Base-by-base conservation (phyloP, 2,329 filamentous ascomycete genomes). In the Thielaviopsis cerberus region DNA sequence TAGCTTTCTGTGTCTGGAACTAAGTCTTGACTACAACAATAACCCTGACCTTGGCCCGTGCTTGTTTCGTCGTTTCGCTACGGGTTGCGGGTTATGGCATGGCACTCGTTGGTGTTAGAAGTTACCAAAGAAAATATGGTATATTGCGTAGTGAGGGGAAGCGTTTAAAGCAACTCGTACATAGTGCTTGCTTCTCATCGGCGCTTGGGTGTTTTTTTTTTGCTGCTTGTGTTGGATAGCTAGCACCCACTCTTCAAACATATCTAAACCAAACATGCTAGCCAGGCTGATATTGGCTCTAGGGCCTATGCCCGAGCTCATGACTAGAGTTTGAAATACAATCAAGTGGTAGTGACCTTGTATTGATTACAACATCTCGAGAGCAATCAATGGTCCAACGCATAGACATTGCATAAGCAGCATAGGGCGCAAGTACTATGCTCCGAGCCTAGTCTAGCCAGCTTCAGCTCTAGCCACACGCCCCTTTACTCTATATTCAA, bases 61-160 rank as follows among this genome's bases (percentile, higher is more conserved):
- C 54, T 41, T 57, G 55, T 60, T 57, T 57, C 41, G 51, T 54
- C 26, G 51, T 54, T 57, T 54, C 27, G 51, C 51, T 48, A 53
- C 51, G 27, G 34, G 34, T 53, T 57, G 34, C 25, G 48, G 25
- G 24, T 20, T 24, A 53, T 25, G 24, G 51, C n/a, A 48, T 48
- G 41, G 41, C 7, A 48, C n/a, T 48, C 41, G n/a, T 48, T 48
- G 20, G 41, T 48, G 41, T 48, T n/a, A n/a, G 10, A 48, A n/a
- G 15, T 48, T 3, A 30, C 11, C 11, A 7, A 48, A 22, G 17
- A 13, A 41, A 10, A 41, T 5, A 41, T 4, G 34, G 8, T 41
- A 4, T 8, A 41, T 8, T 11, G 3, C 7, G 34, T 41, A 17
- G n/a, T n/a, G n/a, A n/a, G n/a, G n/a, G n/a, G n/a, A n/a, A n/a